phyloP scores from a whole-genome alignment of 495 filamentous ascomycete genomes.

The Podospora appendiculata region DNA sequence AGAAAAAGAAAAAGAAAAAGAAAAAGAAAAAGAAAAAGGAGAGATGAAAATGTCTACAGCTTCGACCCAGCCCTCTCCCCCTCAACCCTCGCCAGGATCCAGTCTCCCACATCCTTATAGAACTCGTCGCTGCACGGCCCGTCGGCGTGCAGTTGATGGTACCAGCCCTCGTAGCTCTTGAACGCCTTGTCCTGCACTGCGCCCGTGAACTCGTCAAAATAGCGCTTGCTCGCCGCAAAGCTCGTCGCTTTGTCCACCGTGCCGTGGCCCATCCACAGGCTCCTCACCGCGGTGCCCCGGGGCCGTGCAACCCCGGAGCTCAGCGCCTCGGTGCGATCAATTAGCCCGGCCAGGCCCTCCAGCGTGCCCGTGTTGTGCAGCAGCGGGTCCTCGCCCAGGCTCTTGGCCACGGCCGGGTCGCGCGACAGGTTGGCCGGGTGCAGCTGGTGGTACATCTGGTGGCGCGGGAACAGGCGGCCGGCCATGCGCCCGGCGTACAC shows the following conservation, averaged over 20 bases:
- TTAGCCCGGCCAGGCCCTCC: conserved; percentile 63
- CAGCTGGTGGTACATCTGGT: conserved; percentile 50
- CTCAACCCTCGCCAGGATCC: conserved; percentile 48
- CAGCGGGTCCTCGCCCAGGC: conserved; percentile 53
- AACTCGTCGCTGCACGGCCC: conserved; percentile 52
- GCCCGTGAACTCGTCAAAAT: conserved; percentile 43
- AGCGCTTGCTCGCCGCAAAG: conserved; percentile 51
- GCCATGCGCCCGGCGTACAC: conserved; percentile 57
- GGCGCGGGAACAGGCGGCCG: conserved; percentile 52
- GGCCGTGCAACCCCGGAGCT: conserved; percentile 31
- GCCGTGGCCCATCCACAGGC: conserved; percentile 61
- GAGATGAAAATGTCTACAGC: background rate
- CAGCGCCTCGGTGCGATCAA: conserved; percentile 56
- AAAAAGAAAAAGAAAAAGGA: background rate
- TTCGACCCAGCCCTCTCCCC: background rate
- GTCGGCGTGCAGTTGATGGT: conserved; percentile 72
- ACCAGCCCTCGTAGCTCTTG: conserved; percentile 68
- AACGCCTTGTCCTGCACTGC: conserved; percentile 58
- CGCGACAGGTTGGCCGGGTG: conserved; percentile 51
- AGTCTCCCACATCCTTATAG: conserved; percentile 62
- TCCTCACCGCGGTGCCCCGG: conserved; percentile 23
- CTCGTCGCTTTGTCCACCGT: conserved; percentile 58
- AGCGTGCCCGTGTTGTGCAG: conserved; percentile 75
- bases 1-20: background rate
- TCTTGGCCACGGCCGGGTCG: conserved; percentile 50